Conservation (phyloP, 1,139 yeast species). For the Pichia sp. region DNA sequence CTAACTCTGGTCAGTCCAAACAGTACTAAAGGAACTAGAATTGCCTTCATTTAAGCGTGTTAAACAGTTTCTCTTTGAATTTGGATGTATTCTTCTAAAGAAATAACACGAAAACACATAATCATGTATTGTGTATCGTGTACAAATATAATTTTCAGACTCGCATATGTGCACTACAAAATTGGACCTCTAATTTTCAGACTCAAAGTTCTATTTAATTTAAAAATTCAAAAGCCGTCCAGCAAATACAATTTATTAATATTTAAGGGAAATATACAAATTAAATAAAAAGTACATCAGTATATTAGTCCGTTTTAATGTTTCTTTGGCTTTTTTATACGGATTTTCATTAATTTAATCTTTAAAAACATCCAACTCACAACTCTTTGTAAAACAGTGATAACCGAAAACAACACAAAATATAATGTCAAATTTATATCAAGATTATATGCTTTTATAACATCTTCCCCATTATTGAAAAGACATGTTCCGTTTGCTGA, state of each 20-base stretch:
- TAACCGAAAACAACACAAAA: slow-evolving; percentile 33
- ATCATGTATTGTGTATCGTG: too few species aligned
- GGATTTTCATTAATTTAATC: slow-evolving; percentile 28
- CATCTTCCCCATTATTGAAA: slow-evolving; percentile 43
- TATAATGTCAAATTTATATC: slow-evolving; percentile 28
- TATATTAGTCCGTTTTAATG: not conserved
- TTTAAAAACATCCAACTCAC: slow-evolving; percentile 33
- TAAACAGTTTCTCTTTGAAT: too few species aligned
- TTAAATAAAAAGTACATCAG: too few species aligned
- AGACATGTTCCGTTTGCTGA: slow-evolving; percentile 32
- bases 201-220: too few species aligned
- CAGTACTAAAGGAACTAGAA: not conserved
- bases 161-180: too few species aligned
- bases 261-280: not conserved
- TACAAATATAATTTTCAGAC: too few species aligned
- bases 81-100: too few species aligned
- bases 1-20: not conserved
- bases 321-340: slow-evolving; percentile 7
- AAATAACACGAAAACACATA: too few species aligned
- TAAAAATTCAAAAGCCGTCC: not conserved
- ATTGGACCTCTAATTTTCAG: too few species aligned
- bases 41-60: not conserved
- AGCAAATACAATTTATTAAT: not conserved
- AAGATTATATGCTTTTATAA: slow-evolving; percentile 40
- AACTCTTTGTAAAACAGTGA: slow-evolving; percentile 33